Evolutionary conservation across 75 land plant genomes (phyloP), one percentile per base, ranked within the genome.

Genomic region (Selaginella moellendorffii): DNA sequence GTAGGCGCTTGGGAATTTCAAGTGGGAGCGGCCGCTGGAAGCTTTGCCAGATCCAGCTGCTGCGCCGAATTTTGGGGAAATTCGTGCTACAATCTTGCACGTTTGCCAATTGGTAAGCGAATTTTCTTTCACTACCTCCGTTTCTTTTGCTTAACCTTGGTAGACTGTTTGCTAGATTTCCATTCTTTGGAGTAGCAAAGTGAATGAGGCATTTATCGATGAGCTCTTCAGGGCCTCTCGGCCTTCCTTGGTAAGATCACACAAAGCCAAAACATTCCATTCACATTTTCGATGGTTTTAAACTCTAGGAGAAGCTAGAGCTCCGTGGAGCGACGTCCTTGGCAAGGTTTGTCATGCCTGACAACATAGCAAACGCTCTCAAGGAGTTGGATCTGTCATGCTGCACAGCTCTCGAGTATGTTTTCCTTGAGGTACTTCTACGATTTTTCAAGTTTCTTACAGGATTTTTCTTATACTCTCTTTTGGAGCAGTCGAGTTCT

Each of bases 361-460:
- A 29, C 14, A 63, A 18, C 1, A 1, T 63, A 22, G 46, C 36
- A 18, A 29, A 29, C 1, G 17, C 18, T 21, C 30, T 63, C 31
- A 63, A 28, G 30, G 21, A 14, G 20, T 20, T 63, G 22, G 65
- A 63, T 21, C n/a, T 63, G 22, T 63, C 65, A 28, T 63, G 65
- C 30, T 63, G 65, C 30, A 31, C 28, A 29, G 26, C 29, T 10
- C 65, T 63, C 8, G 42, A 63, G 10, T 63, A 63, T 30, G 65
- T 63, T 22, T 24, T 63, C 1, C 1, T 63, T 1, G 31, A 63
- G 52, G 65, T 63, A 63, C 9, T 36, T 10, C 18, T 46, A 10
- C 18, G 18, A 46, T 10, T 46, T 10, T 46, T 18, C 51, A 10
- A 46, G 18, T 46, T 10, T 10, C 18, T 5, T 36, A 36, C 30